Evolutionary conservation across 257 asterid genomes (phyloP), one percentile per base, ranked within the genome.

Genomic region (Fraxinus pennsylvanica): DNA sequence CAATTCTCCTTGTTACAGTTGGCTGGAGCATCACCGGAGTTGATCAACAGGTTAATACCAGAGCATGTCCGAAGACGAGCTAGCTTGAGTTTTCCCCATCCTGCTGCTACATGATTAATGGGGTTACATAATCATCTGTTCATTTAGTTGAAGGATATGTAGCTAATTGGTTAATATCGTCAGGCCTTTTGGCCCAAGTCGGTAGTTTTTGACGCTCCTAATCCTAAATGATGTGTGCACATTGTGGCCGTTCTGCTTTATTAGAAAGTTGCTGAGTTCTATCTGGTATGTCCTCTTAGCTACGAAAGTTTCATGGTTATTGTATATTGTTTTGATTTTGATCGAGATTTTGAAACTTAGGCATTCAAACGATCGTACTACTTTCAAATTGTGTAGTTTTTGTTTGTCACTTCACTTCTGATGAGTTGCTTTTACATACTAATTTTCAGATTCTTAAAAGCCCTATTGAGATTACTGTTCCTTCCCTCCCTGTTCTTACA

Each of bases 291-390:
- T 38, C 57, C 41, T 72, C 83, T 63, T 88, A 80, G 89, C 83
- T 87, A 71, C 80, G 74, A 75, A 79, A 32, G 73, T 74, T 72
- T 74, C 78, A 6, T 76, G 72, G n/a, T 77, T 79, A 85, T 76
- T 92, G 97, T 92, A 92, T 85, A 91, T 89, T 89, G 86, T 87
- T 87, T 88, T 86, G 91, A 81, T 84, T 89, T 87, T 86, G 90
- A 80, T 84, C 45, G 39, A 36, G 80, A 80, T 74, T 77, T 72
- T 59, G 81, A 75, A 77, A 71, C 70, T 77, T 76, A 76, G 86
- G 75, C 73, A 63, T 54, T 59, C 21, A 45, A 78, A 72, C 81
- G 84, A 57, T 36, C 41, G 72, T 47, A 78, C 66, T 69, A 17
- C 27, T 76, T 69, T 79, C 57, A 3, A 74, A 7, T 71, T 75